Evolutionary conservation across 1,284 basidiomycete genomes (phyloP), one percentile per base, ranked within the genome.

Genomic region (Microbotryomycetes sp.): DNA sequence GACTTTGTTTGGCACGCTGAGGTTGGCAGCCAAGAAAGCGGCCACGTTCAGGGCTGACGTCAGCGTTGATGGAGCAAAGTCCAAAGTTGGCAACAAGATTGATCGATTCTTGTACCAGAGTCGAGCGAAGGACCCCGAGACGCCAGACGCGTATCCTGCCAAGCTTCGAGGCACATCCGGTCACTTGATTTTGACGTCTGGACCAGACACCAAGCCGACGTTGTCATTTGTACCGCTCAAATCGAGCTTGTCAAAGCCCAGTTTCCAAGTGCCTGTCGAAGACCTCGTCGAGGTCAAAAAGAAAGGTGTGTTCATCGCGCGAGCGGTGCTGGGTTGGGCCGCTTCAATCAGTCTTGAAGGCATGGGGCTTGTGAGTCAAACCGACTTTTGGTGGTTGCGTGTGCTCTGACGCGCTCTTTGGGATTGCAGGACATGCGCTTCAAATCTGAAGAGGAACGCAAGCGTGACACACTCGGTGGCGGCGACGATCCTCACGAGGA

Each of bases 201-300:
- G 64, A 29, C 26, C 62, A 58, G 41, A n/a, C 24, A 50, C 59
- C 13, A 57, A 61, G 0, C 68, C 76, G 15, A 64, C 67, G 11
- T 60, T 78, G 63, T 59, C 64, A 24, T 78, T 77, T 59, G 68
- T 75, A 3, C 73, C 75, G 16, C 56, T 70, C 59, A 60, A 59
- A 50, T 61, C 62, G 13, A 51, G 55, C 6, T 48, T 54, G 7
- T 64, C 64, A 27, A 68, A 69, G 46, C 69, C 69, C 28, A 52
- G 70, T 4, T 76, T 74, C 57, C 66, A 71, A 5, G 60, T 64
- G 47, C 66, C 72, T 5, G 72, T 77, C 61, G 74, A 75, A 56
- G 75, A 77, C 61, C 72, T 78, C 45, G 75, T 76, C 54, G 77
- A 78, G 63, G 65, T 77, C 56, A 77, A 77, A 69, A 77, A 77